These are phyloP conservation scores for Aspergillus ruber DNA, from an alignment of 2,329 filamentous ascomycete species.

Conservation along the genomic window DNA sequence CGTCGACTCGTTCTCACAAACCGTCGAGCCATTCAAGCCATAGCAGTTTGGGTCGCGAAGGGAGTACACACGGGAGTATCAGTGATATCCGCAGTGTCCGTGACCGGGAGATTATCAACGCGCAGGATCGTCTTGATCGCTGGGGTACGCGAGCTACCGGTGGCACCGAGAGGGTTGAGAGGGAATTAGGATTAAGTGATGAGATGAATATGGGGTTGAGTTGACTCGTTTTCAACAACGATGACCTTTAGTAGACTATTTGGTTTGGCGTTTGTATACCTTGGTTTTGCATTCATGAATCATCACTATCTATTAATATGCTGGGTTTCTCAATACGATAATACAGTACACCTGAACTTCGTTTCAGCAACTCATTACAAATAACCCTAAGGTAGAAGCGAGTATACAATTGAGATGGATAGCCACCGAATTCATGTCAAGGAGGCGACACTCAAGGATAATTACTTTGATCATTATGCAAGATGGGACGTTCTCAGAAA, in stretches of 20 bases:
- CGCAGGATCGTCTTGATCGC: conserved; percentile 45
- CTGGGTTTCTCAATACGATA: not conserved
- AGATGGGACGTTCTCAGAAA: too few relatives aligned
- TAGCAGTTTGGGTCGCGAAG: conserved; percentile 14
- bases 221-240: conserved; percentile 33
- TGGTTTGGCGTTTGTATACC: not conserved
- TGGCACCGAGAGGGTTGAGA: conserved; percentile 45
- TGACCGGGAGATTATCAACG: conserved; percentile 32
- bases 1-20: conserved; percentile 15
- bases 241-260: not conserved
- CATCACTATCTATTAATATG: not conserved
- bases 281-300: conserved; percentile 1
- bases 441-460: too few relatives aligned
- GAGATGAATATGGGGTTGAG: conserved; percentile 79
- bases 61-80: conserved; percentile 20
- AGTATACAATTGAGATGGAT: too few relatives aligned
- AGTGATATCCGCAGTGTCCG: conserved; percentile 30
- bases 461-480: too few relatives aligned
- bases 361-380: not conserved
- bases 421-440: too few relatives aligned
- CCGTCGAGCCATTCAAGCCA: conserved; percentile 15
- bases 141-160: conserved; percentile 50
- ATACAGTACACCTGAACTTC: not conserved
- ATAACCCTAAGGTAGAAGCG: not conserved
- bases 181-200: conserved; percentile 72